These are phyloP conservation scores for Colletotrichum cereale DNA, from an alignment of 2,329 filamentous ascomycete species.

Conservation along the genomic window DNA sequence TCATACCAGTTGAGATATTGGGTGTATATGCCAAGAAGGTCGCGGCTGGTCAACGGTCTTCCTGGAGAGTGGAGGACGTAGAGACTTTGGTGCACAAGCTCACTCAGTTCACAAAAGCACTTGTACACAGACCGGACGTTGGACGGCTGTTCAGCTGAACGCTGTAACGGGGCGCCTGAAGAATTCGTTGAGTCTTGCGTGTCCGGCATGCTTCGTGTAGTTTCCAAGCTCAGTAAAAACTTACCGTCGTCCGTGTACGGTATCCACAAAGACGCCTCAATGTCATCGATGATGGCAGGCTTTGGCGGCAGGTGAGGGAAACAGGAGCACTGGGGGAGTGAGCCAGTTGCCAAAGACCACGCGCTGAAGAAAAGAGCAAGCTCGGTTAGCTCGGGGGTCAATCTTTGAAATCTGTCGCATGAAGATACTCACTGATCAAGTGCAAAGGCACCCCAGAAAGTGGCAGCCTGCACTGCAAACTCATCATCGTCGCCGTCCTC, in stretches of 20 bases:
- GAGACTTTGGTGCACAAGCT: constrained; percentile 78
- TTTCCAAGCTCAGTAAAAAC: constrained; percentile 40
- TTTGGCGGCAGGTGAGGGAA: constrained; percentile 70
- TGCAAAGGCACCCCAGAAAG: constrained; percentile 73
- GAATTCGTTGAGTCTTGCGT: constrained; percentile 18
- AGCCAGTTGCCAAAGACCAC: constrained; percentile 74
- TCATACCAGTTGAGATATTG: constrained; percentile 81
- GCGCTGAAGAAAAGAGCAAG: constrained; percentile 56
- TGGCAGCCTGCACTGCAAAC: constrained; percentile 69
- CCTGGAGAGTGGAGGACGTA: constrained; percentile 80
- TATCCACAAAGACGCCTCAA: constrained; percentile 71
- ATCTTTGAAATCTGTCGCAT: neutral
- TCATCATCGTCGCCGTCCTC: constrained; percentile 66
- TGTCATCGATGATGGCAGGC: constrained; percentile 69
- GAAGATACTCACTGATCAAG: constrained; percentile 70
- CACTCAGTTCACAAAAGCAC: constrained; percentile 78
- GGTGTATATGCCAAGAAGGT: constrained; percentile 73
- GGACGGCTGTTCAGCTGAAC: constrained; percentile 71
- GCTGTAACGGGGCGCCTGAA: constrained; percentile 64
- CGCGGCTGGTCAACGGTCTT: constrained; percentile 72
- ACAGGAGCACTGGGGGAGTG: constrained; percentile 70
- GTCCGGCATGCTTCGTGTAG: constrained; percentile 24
- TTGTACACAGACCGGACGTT: constrained; percentile 77
- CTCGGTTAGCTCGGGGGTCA: constrained; percentile 6
- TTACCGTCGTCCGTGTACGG: constrained; percentile 70